phyloP scores from a whole-genome alignment of 495 filamentous ascomycete genomes.

The Aspergillus wentii region DNA sequence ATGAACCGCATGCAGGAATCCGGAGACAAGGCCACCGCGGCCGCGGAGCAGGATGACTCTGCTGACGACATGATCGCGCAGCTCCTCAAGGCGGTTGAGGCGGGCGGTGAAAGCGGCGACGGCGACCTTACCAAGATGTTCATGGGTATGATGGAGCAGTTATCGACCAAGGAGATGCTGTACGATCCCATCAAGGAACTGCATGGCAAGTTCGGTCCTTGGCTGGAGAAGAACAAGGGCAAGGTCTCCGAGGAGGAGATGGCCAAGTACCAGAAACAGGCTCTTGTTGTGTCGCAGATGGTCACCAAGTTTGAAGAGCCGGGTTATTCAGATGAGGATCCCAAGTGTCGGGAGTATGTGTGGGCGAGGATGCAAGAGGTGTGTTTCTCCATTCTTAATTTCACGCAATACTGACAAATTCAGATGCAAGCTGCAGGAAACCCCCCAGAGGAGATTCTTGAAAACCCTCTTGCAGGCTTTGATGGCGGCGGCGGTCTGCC shows the following conservation, averaged over 20 bases:
- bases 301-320: slow-evolving; percentile 79
- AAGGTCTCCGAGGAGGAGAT: slow-evolving; percentile 64
- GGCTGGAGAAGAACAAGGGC: slow-evolving; percentile 62
- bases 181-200: slow-evolving; percentile 99
- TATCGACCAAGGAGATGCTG: slow-evolving; percentile 95
- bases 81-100: slow-evolving; percentile 73
- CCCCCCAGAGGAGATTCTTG: slow-evolving; percentile 83
- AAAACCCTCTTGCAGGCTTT: slow-evolving; percentile 53
- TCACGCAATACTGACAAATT: slow-evolving; percentile 5
- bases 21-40: slow-evolving; percentile 73
- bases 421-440: slow-evolving; percentile 94
- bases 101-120: slow-evolving; percentile 61
- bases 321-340: slow-evolving; percentile 74
- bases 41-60: slow-evolving; percentile 60
- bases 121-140: slow-evolving; percentile 91
- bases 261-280: slow-evolving; percentile 76
- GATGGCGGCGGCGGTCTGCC: slow-evolving; percentile 25
- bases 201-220: slow-evolving; percentile 81
- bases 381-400: slow-evolving; percentile 5
- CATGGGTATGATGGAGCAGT: slow-evolving; percentile 95
- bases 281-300: slow-evolving; percentile 77
- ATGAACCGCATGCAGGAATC: slow-evolving; percentile 93
- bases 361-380: slow-evolving; percentile 98
- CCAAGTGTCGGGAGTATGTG: slow-evolving; percentile 82
- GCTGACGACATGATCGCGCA: slow-evolving; percentile 78